Conservation (phyloP, 192 early-diverging fungal species). For the Backusella australiensis region DNA sequence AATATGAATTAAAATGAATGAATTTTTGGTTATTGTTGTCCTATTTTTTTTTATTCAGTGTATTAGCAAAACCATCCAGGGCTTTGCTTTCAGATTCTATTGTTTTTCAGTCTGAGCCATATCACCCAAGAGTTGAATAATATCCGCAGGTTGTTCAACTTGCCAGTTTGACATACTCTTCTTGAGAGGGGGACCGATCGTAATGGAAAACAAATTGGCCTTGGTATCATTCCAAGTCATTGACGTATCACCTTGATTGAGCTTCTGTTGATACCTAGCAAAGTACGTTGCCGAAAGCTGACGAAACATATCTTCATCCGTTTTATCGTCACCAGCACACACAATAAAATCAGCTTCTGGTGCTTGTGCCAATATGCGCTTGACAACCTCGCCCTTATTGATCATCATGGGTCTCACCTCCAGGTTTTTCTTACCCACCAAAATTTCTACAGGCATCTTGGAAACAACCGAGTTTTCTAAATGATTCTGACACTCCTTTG, state of each 20-base stretch:
- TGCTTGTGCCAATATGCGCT: slow-evolving; percentile 52
- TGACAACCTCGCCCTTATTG: slow-evolving; percentile 92
- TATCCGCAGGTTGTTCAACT: slow-evolving; percentile 64
- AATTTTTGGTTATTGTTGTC: no score
- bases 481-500: slow-evolving; percentile 89
- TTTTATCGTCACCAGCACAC: slow-evolving; percentile 87
- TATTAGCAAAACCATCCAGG: neutral
- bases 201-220: slow-evolving; percentile 62
- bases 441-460: slow-evolving; percentile 80
- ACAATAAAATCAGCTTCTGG: slow-evolving; percentile 73
- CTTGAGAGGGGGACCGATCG: slow-evolving; percentile 84
- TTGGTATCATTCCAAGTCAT: slow-evolving; percentile 7
- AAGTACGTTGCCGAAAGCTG: slow-evolving; percentile 35
- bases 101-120: neutral
- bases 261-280: neutral
- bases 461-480: slow-evolving; percentile 76
- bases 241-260: neutral
- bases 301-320: slow-evolving; percentile 91
- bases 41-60: no score
- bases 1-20: no score
- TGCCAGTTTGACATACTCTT: slow-evolving; percentile 91
- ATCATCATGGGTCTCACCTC: slow-evolving; percentile 79
- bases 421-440: slow-evolving; percentile 89
- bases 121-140: slow-evolving; percentile 41
- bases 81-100: neutral